Evolutionary conservation across 495 filamentous ascomycete genomes (phyloP), one percentile per base, ranked within the genome.

Genomic region (Aspergillus kassunensis): DNA sequence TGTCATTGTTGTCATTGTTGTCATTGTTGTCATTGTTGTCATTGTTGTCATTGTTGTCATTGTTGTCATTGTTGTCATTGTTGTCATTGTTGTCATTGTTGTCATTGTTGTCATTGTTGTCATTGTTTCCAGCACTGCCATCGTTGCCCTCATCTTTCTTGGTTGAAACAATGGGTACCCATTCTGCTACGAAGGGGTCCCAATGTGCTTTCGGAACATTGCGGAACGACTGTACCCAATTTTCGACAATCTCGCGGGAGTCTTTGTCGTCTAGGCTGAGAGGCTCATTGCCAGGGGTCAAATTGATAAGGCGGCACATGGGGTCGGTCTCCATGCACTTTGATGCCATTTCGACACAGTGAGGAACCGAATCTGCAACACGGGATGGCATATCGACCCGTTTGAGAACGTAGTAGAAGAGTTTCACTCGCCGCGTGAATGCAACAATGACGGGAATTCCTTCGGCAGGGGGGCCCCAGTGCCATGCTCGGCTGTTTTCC

Each of bases 321-420:
- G 53, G 53, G 11, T 58, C 55, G 0, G 49, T 18, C 18, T 62
- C 37, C 2, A 41, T 54, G 40, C 49, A 53, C 15, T 19, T 25
- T n/a, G 41, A 45, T 1, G 55, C 55, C 20, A 54, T 24, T 37
- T 44, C 29, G n/a, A 18, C n/a, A 21, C 45, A 42, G 6, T 42
- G 20, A 6, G 49, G 19, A 18, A 44, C 36, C 29, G 46, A 34
- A 25, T 20, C 45, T 4, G 34, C 13, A 0, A 45, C 25, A 12
- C 16, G n/a, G 1, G 39, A 12, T 12, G 48, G 51, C 6, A 29
- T 18, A 1, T 44, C 34, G 0, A 27, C 12, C n/a, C 30, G 21
- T 10, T 42, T 30, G 24, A 54, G 20, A 21, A 62, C 46, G 13
- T 58, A 62, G 15, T 56, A 62, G 15, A 56, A 62, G 12, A 62